phyloP scores from a whole-genome alignment of 108 stramenopile genomes.

The Cyclotella cryptica region DNA sequence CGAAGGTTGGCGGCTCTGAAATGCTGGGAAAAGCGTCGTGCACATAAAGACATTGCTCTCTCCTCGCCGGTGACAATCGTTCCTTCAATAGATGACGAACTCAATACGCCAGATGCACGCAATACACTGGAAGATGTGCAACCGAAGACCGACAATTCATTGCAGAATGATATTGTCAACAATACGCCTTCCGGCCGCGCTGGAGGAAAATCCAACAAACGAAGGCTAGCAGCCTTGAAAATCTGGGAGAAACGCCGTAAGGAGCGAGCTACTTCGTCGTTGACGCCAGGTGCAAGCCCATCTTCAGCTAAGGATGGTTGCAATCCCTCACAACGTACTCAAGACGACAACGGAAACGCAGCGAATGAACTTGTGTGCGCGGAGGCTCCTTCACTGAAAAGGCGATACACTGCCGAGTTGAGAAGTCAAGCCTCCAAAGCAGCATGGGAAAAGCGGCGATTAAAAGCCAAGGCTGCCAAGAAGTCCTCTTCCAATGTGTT shows the following conservation, averaged over 20 bases:
- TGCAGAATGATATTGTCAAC: no score
- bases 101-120: background rate
- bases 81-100: background rate
- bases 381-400: conserved; percentile 3
- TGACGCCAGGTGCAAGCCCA: background rate
- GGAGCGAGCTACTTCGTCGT: conserved; percentile 11
- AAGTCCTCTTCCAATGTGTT: conserved; percentile 3
- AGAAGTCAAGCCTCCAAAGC: conserved; percentile 30
- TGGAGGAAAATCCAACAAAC: background rate
- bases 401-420: conserved; percentile 29
- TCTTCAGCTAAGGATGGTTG: conserved; percentile 18
- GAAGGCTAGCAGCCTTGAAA: conserved; percentile 10
- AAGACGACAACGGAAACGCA: background rate
- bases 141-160: no score
- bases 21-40: conserved; percentile 10
- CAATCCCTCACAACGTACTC: background rate
- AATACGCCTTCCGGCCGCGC: background rate
- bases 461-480: background rate
- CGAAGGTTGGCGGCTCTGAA: conserved; percentile 35
- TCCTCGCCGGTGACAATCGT: background rate
- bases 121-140: background rate
- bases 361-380: background rate
- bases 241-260: conserved; percentile 27
- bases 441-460: conserved; percentile 33
- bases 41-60: conserved; percentile 5